Conservation (phyloP, 2,329 filamentous ascomycete genomes). For the Monilinia vaccinii-corymbosi region DNA sequence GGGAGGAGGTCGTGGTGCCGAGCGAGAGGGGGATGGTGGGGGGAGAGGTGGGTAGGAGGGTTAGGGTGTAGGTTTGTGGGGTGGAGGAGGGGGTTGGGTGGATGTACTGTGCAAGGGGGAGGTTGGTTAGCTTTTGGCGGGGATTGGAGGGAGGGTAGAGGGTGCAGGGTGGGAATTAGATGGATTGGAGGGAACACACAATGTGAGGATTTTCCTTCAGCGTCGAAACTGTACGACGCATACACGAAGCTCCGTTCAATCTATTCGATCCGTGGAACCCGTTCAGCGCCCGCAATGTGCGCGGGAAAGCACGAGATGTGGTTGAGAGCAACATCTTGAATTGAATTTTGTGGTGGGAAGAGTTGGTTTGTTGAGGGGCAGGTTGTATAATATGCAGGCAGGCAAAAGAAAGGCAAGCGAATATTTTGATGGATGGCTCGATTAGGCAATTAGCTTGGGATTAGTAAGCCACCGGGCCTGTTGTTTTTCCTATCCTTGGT, state of each 20-base stretch:
- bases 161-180: no score
- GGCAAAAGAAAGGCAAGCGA: neutral
- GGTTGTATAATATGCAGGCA: neutral
- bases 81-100: slow-evolving; percentile 39
- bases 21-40: slow-evolving; percentile 47
- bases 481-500: no score
- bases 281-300: neutral
- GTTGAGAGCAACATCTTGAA: slow-evolving; percentile 1
- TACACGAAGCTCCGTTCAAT: neutral
- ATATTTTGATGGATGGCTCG: neutral
- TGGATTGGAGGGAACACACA: slow-evolving; percentile 12
- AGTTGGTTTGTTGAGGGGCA: neutral
- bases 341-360: neutral
- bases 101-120: slow-evolving; percentile 41
- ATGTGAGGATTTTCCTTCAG: slow-evolving; percentile 28
- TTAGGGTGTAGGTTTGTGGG: slow-evolving; percentile 44
- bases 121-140: neutral
- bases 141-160: neutral
- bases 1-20: slow-evolving; percentile 43
- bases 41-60: slow-evolving; percentile 48
- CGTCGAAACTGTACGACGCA: slow-evolving; percentile 17
- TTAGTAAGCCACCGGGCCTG: neutral
- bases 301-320: neutral
- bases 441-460: slow-evolving; percentile 8
- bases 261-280: neutral